These are phyloP conservation scores for Corylus americana DNA, from an alignment of 306 rosid genomes.

Conservation along the genomic window DNA sequence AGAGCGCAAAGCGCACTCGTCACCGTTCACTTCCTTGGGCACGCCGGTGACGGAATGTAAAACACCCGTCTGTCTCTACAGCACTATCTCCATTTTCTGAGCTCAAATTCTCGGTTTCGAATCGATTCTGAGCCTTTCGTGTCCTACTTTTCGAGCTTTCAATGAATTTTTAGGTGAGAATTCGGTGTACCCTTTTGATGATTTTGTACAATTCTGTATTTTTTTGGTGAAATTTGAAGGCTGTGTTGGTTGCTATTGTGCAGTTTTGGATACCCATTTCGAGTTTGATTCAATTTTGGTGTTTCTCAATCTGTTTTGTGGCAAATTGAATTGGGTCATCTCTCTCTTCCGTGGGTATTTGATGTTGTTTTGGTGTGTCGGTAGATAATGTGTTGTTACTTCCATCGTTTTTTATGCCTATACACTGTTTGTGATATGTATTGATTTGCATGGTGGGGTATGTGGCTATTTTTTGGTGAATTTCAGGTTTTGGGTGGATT, in stretches of 20 bases:
- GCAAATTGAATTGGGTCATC: conserved; percentile 28
- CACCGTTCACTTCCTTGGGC: conserved; percentile 42
- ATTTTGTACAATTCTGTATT: background rate
- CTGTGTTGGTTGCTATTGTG: background rate
- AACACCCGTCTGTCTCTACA: conserved; percentile 39
- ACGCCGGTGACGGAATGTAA: conserved; percentile 62
- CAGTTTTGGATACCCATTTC: conserved; percentile 17
- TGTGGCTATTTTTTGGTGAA: background rate
- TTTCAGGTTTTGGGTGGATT: conserved; percentile 8
- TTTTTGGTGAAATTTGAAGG: conserved; percentile 16
- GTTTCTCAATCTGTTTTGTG: conserved; percentile 7
- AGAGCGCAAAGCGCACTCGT: conserved; percentile 44
- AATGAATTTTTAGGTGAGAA: conserved; percentile 39
- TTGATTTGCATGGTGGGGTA: conserved; percentile 22
- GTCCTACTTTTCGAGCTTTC: conserved; percentile 22
- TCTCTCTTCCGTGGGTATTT: conserved; percentile 9
- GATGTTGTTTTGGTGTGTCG: conserved; percentile 18
- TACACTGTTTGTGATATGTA: background rate
- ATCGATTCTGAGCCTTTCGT: conserved; percentile 38
- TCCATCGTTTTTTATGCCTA: background rate
- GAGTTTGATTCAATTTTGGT: conserved; percentile 11
- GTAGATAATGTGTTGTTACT: conserved; percentile 17
- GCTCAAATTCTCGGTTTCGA: conserved; percentile 28
- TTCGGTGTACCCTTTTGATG: conserved; percentile 29
- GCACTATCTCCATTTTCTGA: conserved; percentile 25